These are phyloP conservation scores for Aureobasidium sp. DNA, from an alignment of 2,329 filamentous ascomycete species.

Conservation along the genomic window DNA sequence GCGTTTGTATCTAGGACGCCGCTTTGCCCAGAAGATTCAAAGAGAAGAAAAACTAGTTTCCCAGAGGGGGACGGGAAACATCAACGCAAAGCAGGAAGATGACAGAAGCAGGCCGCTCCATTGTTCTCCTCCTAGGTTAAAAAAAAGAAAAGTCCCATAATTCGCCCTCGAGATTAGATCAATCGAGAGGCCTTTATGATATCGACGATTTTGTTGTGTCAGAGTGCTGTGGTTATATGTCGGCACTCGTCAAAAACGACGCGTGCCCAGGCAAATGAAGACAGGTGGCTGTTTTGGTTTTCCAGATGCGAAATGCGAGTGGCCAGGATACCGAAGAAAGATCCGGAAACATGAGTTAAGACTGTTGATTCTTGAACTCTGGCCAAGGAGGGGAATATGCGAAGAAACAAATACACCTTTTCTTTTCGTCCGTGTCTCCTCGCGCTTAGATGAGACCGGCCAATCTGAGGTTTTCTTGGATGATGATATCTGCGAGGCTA, in stretches of 20 bases:
- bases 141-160: not conserved
- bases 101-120: conserved; percentile 9
- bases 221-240: not conserved
- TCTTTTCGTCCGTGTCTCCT: not conserved
- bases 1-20: conserved; percentile 12
- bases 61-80: not conserved
- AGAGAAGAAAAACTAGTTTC: conserved; percentile 3
- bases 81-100: not conserved
- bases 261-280: not conserved
- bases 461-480: conserved; percentile 96
- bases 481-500: conserved; percentile 79
- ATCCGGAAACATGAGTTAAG: not conserved
- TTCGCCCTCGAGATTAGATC: conserved; percentile 1
- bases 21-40: conserved; percentile 7
- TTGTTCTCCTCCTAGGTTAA: conserved; percentile 3
- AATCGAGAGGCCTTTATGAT: not conserved
- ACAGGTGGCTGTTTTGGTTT: not conserved
- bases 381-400: not conserved
- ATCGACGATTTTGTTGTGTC: not conserved
- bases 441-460: conserved; percentile 79
- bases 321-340: not conserved
- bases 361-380: conserved; percentile 10
- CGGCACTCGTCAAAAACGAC: not conserved
- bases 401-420: not conserved
- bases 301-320: not conserved